phyloP scores from a whole-genome alignment of 2,329 filamentous ascomycete genomes.

The Cytospora paraplurivora region DNA sequence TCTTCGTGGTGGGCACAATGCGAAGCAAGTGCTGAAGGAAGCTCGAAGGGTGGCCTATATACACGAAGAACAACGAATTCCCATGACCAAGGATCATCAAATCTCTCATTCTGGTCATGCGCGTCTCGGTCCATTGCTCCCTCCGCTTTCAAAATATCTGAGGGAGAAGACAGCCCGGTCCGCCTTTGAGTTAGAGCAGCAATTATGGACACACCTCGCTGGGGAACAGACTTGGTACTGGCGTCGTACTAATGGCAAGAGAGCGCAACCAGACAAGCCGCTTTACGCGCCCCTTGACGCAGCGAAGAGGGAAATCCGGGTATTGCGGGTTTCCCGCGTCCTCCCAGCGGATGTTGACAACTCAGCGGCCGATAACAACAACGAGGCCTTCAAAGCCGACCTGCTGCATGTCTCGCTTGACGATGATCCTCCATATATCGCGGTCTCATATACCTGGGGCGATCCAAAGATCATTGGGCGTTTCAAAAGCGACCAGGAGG shows the following conservation, averaged over 20 bases:
- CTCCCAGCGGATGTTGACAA: neutral
- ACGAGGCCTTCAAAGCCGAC: neutral
- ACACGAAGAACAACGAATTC: neutral
- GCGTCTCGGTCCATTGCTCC: neutral
- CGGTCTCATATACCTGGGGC: constrained; percentile 15
- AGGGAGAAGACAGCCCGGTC: neutral
- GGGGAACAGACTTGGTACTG: neutral
- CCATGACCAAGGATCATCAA: neutral
- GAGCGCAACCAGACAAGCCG: neutral
- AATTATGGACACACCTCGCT: constrained; percentile 3
- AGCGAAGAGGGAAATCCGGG: neutral
- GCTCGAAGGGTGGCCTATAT: neutral
- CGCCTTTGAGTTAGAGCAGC: neutral
- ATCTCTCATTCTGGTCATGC: neutral
- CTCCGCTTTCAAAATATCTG: neutral
- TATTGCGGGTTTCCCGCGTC: neutral
- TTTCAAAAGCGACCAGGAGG: neutral
- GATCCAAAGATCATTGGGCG: constrained; percentile 1
- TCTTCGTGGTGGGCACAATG: neutral
- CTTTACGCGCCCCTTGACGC: neutral
- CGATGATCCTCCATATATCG: constrained; percentile 9
- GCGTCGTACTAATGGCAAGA: neutral
- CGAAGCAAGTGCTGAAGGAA: neutral
- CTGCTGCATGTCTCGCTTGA: constrained; percentile 6
- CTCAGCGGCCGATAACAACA: neutral